phyloP scores from a whole-genome alignment of 257 asterid species.

The Primulina huaijiensis region DNA sequence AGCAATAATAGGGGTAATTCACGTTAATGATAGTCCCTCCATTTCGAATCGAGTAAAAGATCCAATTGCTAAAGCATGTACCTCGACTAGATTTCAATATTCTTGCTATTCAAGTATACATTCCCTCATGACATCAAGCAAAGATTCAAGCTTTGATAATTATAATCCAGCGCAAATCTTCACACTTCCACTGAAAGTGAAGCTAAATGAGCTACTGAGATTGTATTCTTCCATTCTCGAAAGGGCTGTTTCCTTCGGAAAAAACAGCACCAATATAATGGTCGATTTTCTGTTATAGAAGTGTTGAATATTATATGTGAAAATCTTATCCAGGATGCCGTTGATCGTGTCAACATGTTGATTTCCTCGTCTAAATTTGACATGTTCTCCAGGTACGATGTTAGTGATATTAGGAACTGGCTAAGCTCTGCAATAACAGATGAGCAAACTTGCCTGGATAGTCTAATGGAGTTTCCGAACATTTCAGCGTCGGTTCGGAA shows the following conservation, averaged over 20 bases:
- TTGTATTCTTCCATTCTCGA: constrained; percentile 18
- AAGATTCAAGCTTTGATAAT: background rate
- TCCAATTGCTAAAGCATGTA: constrained; percentile 22
- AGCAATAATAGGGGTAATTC: constrained; percentile 23
- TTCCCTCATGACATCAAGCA: constrained; percentile 24
- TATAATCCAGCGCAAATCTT: constrained; percentile 21
- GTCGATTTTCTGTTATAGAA: background rate
- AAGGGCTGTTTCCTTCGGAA: background rate
- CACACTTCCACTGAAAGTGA: constrained; percentile 30
- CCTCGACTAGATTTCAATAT: constrained; percentile 27
- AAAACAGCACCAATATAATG: background rate
- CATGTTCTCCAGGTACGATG: background rate
- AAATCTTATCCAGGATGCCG: constrained; percentile 23
- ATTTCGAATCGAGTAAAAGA: background rate
- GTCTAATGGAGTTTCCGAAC: constrained; percentile 22
- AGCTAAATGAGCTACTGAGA: constrained; percentile 19
- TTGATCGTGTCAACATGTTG: constrained; percentile 29
- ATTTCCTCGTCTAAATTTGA: background rate
- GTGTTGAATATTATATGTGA: constrained; percentile 18
- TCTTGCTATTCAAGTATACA: constrained; percentile 37
- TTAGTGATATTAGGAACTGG: constrained; percentile 33
- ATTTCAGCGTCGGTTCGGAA: constrained; percentile 2
- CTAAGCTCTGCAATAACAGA: constrained; percentile 33
- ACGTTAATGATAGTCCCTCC: constrained; percentile 1
- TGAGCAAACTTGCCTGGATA: constrained; percentile 32